Evolutionary conservation across 2,329 filamentous ascomycete genomes (phyloP).

Genomic region (Colletotrichum higginsianum): DNA sequence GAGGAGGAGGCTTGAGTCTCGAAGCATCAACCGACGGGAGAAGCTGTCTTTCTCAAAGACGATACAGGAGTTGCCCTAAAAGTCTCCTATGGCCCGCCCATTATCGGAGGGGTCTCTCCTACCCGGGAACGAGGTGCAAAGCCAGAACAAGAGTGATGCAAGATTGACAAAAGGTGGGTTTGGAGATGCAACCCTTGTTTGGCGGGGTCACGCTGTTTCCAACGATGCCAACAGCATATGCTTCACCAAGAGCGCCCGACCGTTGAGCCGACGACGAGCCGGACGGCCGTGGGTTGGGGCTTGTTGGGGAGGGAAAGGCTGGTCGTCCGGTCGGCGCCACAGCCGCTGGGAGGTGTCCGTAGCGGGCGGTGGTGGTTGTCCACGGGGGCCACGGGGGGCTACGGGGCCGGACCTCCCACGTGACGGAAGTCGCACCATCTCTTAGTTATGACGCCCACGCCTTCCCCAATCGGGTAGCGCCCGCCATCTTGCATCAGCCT

Average conservation of each 20-base stretch:
- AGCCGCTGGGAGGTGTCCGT: constrained; percentile 32
- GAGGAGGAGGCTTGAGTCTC: too few species aligned
- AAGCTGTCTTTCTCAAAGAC: too few species aligned
- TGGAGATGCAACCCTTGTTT: too few species aligned
- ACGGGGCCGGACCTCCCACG: constrained; percentile 25
- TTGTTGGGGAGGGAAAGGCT: constrained; percentile 7
- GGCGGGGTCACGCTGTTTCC: too few species aligned
- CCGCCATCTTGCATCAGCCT: constrained; percentile 20
- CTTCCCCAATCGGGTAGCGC: constrained; percentile 20
- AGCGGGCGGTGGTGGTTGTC: constrained; percentile 31
- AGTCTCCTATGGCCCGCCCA: too few species aligned
- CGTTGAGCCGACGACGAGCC: constrained; percentile 20
- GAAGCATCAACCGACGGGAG: too few species aligned
- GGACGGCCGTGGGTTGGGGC: constrained; percentile 20
- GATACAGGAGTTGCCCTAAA: too few species aligned
- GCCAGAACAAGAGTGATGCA: too few species aligned
- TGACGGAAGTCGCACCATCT: constrained; percentile 35
- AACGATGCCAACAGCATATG: not conserved
- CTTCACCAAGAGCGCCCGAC: constrained; percentile 12
- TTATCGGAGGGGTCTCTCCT: too few species aligned
- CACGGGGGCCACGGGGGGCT: not conserved
- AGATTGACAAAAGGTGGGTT: too few species aligned
- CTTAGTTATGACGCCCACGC: constrained; percentile 34
- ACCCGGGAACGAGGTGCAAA: too few species aligned
- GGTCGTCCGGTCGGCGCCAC: constrained; percentile 34